Evolutionary conservation across 2,329 filamentous ascomycete species (phyloP).

Genomic region (Pezicula carpinea): DNA sequence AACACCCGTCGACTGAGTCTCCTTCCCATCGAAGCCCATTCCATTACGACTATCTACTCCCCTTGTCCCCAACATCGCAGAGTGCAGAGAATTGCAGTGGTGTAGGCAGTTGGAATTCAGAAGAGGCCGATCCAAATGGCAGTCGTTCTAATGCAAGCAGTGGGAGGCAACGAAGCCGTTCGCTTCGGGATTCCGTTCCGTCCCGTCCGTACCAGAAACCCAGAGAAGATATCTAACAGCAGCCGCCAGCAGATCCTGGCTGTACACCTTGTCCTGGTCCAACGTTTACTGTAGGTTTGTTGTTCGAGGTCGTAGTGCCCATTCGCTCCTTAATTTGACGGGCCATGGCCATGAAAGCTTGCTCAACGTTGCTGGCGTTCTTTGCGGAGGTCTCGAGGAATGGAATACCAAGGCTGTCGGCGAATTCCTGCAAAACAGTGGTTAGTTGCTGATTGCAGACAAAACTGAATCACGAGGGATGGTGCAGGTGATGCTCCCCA

Average conservation of each 20-base stretch:
- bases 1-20: constrained; percentile 15
- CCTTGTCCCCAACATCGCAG: constrained; percentile 2
- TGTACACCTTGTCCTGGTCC: constrained; percentile 92
- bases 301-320: constrained; percentile 91
- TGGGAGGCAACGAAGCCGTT: constrained; percentile 20
- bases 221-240: constrained; percentile 63
- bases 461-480: constrained; percentile 10
- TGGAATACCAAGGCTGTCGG: constrained; percentile 95
- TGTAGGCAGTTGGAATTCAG: constrained; percentile 26
- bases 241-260: constrained; percentile 77
- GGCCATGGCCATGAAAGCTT: constrained; percentile 99
- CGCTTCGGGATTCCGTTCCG: constrained; percentile 5
- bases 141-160: constrained; percentile 26
- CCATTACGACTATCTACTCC: constrained; percentile 26
- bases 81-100: constrained; percentile 19
- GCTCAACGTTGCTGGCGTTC: constrained; percentile 99
- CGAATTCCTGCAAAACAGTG: constrained; percentile 70
- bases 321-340: constrained; percentile 99
- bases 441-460: neutral
- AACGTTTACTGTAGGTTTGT: constrained; percentile 97
- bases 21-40: constrained; percentile 15
- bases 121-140: constrained; percentile 25
- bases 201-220: constrained; percentile 17
- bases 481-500: constrained; percentile 16
- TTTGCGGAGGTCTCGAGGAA: constrained; percentile 99